These are phyloP conservation scores for Cercospora beticola DNA, from an alignment of 2,329 filamentous ascomycete species.

Conservation along the genomic window DNA sequence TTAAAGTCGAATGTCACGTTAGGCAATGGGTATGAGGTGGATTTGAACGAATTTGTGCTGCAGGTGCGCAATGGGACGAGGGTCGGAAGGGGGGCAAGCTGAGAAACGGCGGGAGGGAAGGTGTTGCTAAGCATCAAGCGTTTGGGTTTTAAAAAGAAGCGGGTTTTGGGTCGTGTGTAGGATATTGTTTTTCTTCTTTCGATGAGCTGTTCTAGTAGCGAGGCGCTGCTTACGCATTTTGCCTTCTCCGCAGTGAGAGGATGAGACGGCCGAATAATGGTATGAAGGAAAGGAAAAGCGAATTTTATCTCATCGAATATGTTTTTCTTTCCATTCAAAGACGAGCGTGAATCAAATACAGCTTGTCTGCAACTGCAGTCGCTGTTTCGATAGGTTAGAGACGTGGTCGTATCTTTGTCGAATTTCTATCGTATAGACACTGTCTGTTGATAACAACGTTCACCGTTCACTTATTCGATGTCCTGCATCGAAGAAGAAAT, in stretches of 20 bases:
- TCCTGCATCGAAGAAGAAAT: neutral
- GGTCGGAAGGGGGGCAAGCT: slow-evolving; percentile 17
- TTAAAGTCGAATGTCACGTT: slow-evolving; percentile 31
- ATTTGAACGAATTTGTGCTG: slow-evolving; percentile 26
- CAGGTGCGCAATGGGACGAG: slow-evolving; percentile 30
- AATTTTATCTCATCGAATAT: neutral
- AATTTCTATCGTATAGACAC: neutral
- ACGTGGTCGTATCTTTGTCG: too few relatives aligned
- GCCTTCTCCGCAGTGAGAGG: neutral
- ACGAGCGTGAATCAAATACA: too few relatives aligned
- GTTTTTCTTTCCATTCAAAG: neutral
- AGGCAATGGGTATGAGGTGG: slow-evolving; percentile 31
- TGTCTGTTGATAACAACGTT: too few relatives aligned
- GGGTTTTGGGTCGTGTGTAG: neutral
- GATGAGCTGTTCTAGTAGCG: neutral
- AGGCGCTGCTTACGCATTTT: neutral
- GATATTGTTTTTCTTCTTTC: neutral
- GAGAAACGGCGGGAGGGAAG: neutral
- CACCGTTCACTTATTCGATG: too few relatives aligned
- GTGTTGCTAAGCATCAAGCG: neutral
- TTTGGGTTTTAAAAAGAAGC: neutral
- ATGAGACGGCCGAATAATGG: neutral
- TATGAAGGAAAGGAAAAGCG: neutral
- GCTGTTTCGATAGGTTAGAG: too few relatives aligned
- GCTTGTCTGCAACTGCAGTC: too few relatives aligned